Conservation (phyloP, 805 yeast genomes). For the Candida multigemmis region DNA sequence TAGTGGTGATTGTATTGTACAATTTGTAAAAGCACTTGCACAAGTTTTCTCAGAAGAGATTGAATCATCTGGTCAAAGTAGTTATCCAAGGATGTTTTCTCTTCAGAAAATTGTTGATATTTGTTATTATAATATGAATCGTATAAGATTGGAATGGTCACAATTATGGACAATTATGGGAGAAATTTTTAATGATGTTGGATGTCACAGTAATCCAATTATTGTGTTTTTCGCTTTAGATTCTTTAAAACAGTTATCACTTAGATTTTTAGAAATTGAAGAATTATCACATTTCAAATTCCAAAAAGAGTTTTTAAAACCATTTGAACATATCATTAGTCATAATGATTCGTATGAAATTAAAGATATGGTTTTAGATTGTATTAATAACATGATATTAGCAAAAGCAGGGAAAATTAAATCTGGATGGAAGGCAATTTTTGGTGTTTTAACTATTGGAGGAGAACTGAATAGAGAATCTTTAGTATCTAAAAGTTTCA, state of each 20-base stretch:
- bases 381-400: constrained; percentile 76
- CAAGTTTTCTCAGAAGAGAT: constrained; percentile 87
- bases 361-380: constrained; percentile 83
- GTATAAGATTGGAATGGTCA: constrained; percentile 95
- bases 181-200: constrained; percentile 75
- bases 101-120: constrained; percentile 94
- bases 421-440: constrained; percentile 93
- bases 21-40: constrained; percentile 79
- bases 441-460: constrained; percentile 68
- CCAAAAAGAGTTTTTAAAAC: constrained; percentile 87
- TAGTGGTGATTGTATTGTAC: constrained; percentile 76
- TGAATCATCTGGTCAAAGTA: constrained; percentile 73
- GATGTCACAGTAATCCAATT: constrained; percentile 65
- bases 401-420: constrained; percentile 66
- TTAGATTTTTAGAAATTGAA: constrained; percentile 87
- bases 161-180: constrained; percentile 94
- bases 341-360: constrained; percentile 63
- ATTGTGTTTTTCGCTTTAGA: constrained; percentile 89
- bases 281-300: constrained; percentile 93
- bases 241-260: constrained; percentile 84
- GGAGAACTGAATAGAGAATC: constrained; percentile 52
- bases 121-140: constrained; percentile 93
- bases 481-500: constrained; percentile 56
- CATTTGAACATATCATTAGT: constrained; percentile 71
- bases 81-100: constrained; percentile 84